Percentiles rank a stretch among this genome's conserved stretches.
Conservation (phyloP, 1,284 basidiomycete genomes). For the Takashimella koratensis region DNA sequence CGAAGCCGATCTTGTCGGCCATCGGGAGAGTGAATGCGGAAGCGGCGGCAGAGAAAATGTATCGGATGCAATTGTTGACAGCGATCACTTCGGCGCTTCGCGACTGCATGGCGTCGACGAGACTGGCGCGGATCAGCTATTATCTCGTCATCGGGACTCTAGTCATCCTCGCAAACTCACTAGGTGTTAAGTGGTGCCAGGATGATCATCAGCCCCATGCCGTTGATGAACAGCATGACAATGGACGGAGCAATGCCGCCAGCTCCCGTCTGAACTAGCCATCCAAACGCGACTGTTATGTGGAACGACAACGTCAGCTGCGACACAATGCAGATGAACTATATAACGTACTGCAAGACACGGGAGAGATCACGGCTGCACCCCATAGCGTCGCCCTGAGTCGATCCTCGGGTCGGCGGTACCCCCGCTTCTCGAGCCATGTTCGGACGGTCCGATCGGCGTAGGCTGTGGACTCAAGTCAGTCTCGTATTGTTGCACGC, state of each 20-base stretch:
- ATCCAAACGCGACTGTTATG: constrained; percentile 40
- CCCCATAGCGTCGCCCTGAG: constrained; percentile 56
- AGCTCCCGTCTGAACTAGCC: constrained; percentile 35
- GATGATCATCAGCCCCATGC: constrained; percentile 49
- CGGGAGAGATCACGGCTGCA: constrained; percentile 52
- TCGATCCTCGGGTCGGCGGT: constrained; percentile 60
- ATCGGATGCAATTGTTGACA: constrained; percentile 45
- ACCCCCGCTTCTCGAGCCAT: constrained; percentile 54
- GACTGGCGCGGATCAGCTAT: too few relatives aligned
- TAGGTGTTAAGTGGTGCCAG: constrained; percentile 58
- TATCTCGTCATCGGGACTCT: too few relatives aligned
- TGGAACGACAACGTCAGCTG: background rate
- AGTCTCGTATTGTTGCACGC: too few relatives aligned
- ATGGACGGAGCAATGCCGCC: constrained; percentile 44
- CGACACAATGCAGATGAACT: background rate
- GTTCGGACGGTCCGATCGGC: constrained; percentile 55
- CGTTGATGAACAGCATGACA: constrained; percentile 47
- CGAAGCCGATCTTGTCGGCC: constrained; percentile 57
- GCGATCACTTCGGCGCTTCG: constrained; percentile 56
- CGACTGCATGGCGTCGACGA: constrained; percentile 57
- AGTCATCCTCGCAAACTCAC: too few relatives aligned
- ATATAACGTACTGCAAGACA: constrained; percentile 30
- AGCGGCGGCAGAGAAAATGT: constrained; percentile 49
- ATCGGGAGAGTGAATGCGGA: constrained; percentile 55
- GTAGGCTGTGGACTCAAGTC: constrained; percentile 33